Evolutionary conservation across 495 filamentous ascomycete genomes (phyloP), one percentile per base, ranked within the genome.

Genomic region (Cercophora sp.): DNA sequence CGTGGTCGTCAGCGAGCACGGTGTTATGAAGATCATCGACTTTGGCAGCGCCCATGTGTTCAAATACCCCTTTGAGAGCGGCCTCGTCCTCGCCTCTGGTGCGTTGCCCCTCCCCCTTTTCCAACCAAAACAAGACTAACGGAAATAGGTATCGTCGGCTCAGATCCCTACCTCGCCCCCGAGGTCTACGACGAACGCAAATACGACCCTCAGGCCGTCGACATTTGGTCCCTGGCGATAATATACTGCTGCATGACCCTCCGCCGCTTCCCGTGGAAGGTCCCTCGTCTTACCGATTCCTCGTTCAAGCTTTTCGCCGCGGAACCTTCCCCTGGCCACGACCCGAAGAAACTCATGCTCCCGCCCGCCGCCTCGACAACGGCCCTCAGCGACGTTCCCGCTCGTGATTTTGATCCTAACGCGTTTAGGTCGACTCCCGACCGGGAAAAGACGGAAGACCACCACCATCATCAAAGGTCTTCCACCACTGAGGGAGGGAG

Each of bases 21-120:
- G 93, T n/a, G 96, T 99, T 55, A 95, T 99, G 87, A 99, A 99
- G 72, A 86, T 99, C 44, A 99, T 99, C 56, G 93, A 99, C 67
- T 99, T 99, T 72, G 93, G 93, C 48, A 97, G 93, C 71, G 91
- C 93, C 3, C 91, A 90, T 51, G 91, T 99, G 40, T 99, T 92
- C 73, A 81, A 85, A 54, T 99, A 99, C 76, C 93, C 93, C 2
- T 99, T 99, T 65, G 93, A 99, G 71, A 89, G 85, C 47, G 88
- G 91, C 57, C 85, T 92, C 43, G 91, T 96, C 18, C 76, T 82
- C 31, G 91, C 93, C 35, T 85, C 82, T 65, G 93, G 93, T 95
- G 75, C 72, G 86, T 78, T 24, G n/a, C 11, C n/a, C 39, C 11
- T 10, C 9, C 8, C 5, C 4, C 4, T 23, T 40, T 23, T 18